Base-by-base conservation (phyloP, 2,329 filamentous ascomycete species). In the Colletotrichum tropicale region DNA sequence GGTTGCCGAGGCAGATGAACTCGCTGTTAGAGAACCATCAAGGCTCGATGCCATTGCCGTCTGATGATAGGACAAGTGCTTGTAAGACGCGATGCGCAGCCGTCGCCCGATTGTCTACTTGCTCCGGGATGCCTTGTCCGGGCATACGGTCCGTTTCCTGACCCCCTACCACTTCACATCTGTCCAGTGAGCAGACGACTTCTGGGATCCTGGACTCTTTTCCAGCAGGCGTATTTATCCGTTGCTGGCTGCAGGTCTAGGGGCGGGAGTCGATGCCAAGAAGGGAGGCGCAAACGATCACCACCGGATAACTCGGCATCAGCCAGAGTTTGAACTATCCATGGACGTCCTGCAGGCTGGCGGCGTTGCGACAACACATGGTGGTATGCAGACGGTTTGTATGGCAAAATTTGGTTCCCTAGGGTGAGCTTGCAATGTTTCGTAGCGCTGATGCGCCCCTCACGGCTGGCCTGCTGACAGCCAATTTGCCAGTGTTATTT, bases 241-340 rank as follows among this genome's bases (percentile, higher is more conserved):
- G 38, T 56, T 13, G 21, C 52, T 48, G 28, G 18, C 62, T 64
- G 69, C 73, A 73, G 43, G 43, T 21, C 56, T 24, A 52, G 69
- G 70, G 48, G 56, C 64, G 64, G 73, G 66, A 68, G n/a, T 48
- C 55, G 62, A 73, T 73, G 73, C 73, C 70, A 75, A 75, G 70
- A 73, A 64, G 64, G 73, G 73, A 75, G 69, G 69, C 62, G 56
- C 70, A 64, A 48, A 74, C 61, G 56, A 65, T 73, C 70, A 65
- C 70, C 43, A 30, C 32, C 73, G 73, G 73, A 75, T 75, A 73
- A 60, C 64, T 68, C 73, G 73, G 73, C 73, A 75, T 30, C 43
- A 26, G 34, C 32, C 30, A 58, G 26, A 48, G 26, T 60, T 73
- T n/a, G 18, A 12, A n/a, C 26, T 48, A 52, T 26, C 30, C 67